phyloP scores from a whole-genome alignment of 257 asterid species.

The Nicotiana knightiana region DNA sequence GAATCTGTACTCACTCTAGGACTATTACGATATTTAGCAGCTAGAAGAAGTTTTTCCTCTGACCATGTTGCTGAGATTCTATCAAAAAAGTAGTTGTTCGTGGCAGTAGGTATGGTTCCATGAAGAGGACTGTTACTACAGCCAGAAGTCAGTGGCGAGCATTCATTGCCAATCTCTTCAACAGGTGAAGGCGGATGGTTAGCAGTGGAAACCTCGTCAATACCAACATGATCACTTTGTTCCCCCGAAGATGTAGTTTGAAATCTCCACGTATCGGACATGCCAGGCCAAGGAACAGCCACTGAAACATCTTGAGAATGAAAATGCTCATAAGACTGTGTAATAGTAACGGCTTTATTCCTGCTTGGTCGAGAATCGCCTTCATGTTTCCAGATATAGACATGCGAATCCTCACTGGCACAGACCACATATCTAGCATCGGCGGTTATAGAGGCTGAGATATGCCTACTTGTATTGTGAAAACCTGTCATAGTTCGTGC shows the following conservation, averaged over 20 bases:
- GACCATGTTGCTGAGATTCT: conserved; percentile 88
- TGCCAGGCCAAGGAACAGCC: conserved; percentile 27
- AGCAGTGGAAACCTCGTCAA: conserved; percentile 9
- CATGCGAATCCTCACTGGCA: conserved; percentile 91
- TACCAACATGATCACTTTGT: conserved; percentile 15
- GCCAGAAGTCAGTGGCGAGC: conserved; percentile 43
- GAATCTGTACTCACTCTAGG: conserved; percentile 13
- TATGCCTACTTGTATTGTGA: conserved; percentile 84
- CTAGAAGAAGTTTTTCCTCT: conserved; percentile 63
- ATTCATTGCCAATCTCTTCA: conserved; percentile 50
- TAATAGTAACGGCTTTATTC: conserved; percentile 66
- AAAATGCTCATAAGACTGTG: conserved; percentile 70
- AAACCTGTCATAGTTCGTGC: conserved; percentile 45
- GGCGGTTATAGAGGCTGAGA: conserved; percentile 79
- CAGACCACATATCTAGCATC: conserved; percentile 76
- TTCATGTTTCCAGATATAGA: conserved; percentile 94
- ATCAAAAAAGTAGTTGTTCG: conserved; percentile 61
- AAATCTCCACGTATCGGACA: conserved; percentile 6
- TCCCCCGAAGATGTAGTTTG: conserved; percentile 8
- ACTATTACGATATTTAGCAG: conserved; percentile 23
- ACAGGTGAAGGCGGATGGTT: conserved; percentile 56
- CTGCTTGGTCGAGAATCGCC: conserved; percentile 71
- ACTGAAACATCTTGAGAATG: conserved; percentile 27
- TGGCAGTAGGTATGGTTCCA: conserved; percentile 44
- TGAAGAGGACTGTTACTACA: conserved; percentile 54